Evolutionary conservation across 2,329 filamentous ascomycete genomes (phyloP), one percentile per base, ranked within the genome.

Genomic region (Septoria petroselini): DNA sequence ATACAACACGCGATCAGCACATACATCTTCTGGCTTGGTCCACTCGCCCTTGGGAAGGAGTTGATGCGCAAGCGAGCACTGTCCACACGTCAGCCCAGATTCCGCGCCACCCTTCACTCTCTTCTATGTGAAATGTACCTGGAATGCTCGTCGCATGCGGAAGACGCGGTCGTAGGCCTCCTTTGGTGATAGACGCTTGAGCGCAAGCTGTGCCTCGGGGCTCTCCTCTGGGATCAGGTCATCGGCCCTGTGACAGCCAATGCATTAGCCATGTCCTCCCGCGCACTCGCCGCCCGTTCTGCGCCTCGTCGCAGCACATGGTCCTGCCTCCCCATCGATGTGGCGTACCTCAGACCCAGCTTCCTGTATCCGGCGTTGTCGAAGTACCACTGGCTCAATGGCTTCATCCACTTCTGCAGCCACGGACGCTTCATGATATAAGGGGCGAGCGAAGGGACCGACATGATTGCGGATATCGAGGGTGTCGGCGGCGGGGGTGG

Each of bases 91-190:
- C 30, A 56, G 55, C 35, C 33, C 23, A 27, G n/a, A 7, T 27
- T 4, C 6, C 21, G 7, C n/a, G 9, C 11, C 33, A 7, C 5
- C 11, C 14, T 34, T 15, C 35, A 23, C 25, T 5, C 31, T 12
- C 18, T 43, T 65, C 59, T 63, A 61, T 53, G n/a, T 21, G 39
- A 30, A 3, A 34, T 45, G 58, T 75, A 87, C 84, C 80, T 98
- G 93, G 75, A 94, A 84, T 66, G 93, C 91, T 75, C 93, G 85
- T 76, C 93, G 88, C 73, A 98, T 83, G 69, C 93, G 91, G 85
- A 90, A 98, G 71, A 97, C 83, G 71, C 93, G 91, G 78, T 98
- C 93, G 77, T 97, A 97, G 66, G 85, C 81, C 71, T 93, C 88
- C 79, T 94, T 88, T 66, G 88, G 81, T 51, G 87, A 82, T 57